Base-by-base conservation (phyloP, 2,329 filamentous ascomycete genomes). In the Neonectria coccinea region DNA sequence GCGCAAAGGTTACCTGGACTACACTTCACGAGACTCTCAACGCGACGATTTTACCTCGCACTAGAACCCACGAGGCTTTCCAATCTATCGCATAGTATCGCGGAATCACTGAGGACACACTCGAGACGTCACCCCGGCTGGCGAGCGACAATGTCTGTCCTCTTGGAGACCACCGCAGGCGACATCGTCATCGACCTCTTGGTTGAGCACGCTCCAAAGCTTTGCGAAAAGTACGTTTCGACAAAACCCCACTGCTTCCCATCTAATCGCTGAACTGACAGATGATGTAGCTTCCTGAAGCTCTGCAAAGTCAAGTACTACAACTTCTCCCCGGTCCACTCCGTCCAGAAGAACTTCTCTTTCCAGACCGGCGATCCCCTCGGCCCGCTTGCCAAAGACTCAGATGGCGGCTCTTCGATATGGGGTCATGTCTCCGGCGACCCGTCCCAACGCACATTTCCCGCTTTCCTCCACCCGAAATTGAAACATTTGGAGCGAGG, bases 301-400 rank as follows among this genome's bases (percentile, higher is more conserved):
- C 92, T 99, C 73, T 97, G 96, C 88, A 98, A 98, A 83, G 85
- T 94, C 81, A 99, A 97, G 83, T 99, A 98, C 83, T 99, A 97
- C 89, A 98, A 98, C 83, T 98, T 97, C 79, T 90, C 94, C 6
- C 96, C 95, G 27, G 83, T 98, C 59, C 93, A 97, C 82, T 94
- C 91, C 70, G 88, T 99, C 41, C 96, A 97, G 77, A 96, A 95
- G 78, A 90, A 93, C 80, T 98, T 97, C 81, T 97, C 94, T 66
- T 97, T 97, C 80, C 95, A 98, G 80, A 97, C 93, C 33, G 95
- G 95, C 77, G 96, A 98, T 75, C 95, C 95, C 12, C 89, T 98
- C 57, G 95, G 96, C 12, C 95, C 94, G 12, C 88, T 91, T 62
- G 92, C 93, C 14, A 83, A 88, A 71, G 89, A 94, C 51, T 97